Evolutionary conservation across 257 asterid genomes (phyloP), one percentile per base, ranked within the genome.

Genomic region (Coffea eugenioides): DNA sequence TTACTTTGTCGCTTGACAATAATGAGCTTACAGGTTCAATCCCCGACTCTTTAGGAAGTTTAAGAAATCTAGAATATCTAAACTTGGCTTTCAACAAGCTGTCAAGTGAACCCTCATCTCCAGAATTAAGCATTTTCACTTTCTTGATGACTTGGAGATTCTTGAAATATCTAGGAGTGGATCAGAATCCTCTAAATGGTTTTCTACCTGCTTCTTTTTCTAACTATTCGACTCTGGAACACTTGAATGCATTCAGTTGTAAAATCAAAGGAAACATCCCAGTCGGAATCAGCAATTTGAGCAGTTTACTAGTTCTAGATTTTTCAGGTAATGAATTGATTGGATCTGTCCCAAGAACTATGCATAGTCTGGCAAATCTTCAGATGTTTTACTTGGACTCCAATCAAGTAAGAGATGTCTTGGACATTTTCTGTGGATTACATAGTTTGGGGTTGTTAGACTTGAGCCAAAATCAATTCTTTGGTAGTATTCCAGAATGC

Each of bases 201-300:
- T 21, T 20, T 45, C 83, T 87, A 41, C 86, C 86, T 4, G 49
- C 48, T 21, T 75, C 91, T 3, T 39, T 86, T 69, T 87, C 88
- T 13, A 89, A 86, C 31, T 31, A 31, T 31, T 31, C 31, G 31
- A 31, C 31, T 31, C 31, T 31, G 0, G 31, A 31, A 31, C 31
- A 31, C 31, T 31, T 31, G 31, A 31, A 31, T 31, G 31, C 31
- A 31, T 31, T 31, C 31, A 31, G 31, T 0, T 23, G 75, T 25
- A 14, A 36, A 57, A 67, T 89, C 18, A 41, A 56, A 20, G 92
- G 92, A 2, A 36, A 0, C 2, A 82, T 87, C 64, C 87, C 91
- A 10, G 7, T 41, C 9, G 81, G 73, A 59, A 71, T 87, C 3
- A 86, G 91, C 6, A 87, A 85, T 69, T 78, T 83, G 71, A 84